Percentiles rank a stretch among this genome's conserved stretches.
phyloP scores from a whole-genome alignment of 176 grass and related monocot genomes.

The Carex littledalei region DNA sequence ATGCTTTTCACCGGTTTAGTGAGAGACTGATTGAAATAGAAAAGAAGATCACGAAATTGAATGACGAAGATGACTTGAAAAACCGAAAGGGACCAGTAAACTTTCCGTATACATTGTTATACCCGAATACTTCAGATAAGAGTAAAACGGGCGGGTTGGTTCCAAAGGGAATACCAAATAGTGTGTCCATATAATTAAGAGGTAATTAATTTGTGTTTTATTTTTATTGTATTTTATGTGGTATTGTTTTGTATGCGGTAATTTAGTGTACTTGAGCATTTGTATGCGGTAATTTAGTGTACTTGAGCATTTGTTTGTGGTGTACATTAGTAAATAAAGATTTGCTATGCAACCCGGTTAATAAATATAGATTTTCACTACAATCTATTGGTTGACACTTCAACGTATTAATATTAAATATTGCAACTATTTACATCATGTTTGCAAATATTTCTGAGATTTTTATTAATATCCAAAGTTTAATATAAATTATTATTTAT shows the following conservation, averaged over 20 bases:
- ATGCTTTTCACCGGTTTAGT: slow-evolving; percentile 47
- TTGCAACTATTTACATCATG: too few relatives aligned
- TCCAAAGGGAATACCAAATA: slow-evolving; percentile 75
- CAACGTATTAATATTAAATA: too few relatives aligned
- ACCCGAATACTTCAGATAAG: slow-evolving; percentile 63
- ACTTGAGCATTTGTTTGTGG: background rate
- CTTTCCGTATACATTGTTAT: slow-evolving; percentile 64
- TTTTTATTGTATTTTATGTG: background rate
- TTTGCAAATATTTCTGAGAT: too few relatives aligned
- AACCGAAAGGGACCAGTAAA: slow-evolving; percentile 61
- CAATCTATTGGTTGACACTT: too few relatives aligned
- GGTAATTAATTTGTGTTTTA: background rate
- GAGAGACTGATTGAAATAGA: slow-evolving; percentile 38
- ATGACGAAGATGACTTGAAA: slow-evolving; percentile 30
- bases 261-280: background rate
- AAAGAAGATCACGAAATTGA: slow-evolving; percentile 36
- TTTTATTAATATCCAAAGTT: too few relatives aligned
- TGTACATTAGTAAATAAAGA: background rate
- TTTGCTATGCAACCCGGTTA: background rate
- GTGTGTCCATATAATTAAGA: slow-evolving; percentile 52
- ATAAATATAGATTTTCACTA: too few relatives aligned
- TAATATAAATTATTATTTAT: too few relatives aligned
- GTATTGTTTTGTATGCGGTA: background rate
- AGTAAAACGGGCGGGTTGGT: slow-evolving; percentile 24
- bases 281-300: too few relatives aligned